phyloP scores from a whole-genome alignment of 345 rosid species.

The Populus nigra region DNA sequence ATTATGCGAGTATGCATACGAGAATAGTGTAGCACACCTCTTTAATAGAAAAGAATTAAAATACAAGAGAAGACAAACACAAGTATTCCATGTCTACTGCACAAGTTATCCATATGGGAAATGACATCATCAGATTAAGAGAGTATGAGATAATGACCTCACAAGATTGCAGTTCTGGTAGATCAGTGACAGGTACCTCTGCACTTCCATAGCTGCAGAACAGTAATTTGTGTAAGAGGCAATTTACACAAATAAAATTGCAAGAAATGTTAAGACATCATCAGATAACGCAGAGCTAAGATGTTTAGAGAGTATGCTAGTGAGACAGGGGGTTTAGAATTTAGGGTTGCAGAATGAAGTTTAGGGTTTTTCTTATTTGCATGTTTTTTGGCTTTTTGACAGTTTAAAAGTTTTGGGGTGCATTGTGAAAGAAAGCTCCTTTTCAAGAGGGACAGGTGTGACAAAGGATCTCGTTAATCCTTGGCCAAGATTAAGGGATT shows the following conservation, averaged over 20 bases:
- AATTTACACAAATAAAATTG: background rate
- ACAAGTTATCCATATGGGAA: background rate
- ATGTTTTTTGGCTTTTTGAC: background rate
- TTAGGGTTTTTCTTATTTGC: no score
- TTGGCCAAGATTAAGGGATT: background rate
- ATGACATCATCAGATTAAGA: background rate
- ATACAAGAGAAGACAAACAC: background rate
- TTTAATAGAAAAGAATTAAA: background rate
- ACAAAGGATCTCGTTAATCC: background rate
- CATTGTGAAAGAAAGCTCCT: background rate
- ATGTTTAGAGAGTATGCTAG: background rate
- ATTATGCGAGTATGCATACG: no score
- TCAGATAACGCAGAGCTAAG: background rate
- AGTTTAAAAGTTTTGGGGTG: background rate
- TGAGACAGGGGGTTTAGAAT: background rate
- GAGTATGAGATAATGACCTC: conserved; percentile 45
- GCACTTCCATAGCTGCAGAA: conserved; percentile 80
- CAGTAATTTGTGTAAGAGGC: conserved; percentile 13
- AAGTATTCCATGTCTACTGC: background rate
- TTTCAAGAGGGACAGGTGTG: background rate
- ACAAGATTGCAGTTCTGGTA: conserved; percentile 51
- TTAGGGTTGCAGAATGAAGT: background rate
- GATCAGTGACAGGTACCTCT: conserved; percentile 62
- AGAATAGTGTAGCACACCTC: background rate
- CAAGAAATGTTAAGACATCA: background rate